Evolutionary conservation across 306 rosid species (phyloP).

Genomic region (Dalbergia cultrata): DNA sequence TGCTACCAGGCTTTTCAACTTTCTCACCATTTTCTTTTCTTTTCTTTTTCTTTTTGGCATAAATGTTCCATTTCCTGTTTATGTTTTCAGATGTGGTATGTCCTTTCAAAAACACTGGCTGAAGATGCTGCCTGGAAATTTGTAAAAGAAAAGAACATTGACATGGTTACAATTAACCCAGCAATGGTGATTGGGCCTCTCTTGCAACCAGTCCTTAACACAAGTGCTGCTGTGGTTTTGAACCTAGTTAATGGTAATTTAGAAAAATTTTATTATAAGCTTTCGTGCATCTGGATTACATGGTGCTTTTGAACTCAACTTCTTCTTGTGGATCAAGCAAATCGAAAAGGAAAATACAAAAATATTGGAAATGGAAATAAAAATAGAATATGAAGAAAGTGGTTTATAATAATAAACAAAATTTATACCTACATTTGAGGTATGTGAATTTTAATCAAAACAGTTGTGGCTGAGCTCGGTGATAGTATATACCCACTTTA

Average conservation of each 20-base stretch:
- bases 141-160: slow-evolving; percentile 71
- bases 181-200: slow-evolving; percentile 86
- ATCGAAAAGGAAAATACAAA: slow-evolving; percentile 9
- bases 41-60: slow-evolving; percentile 41
- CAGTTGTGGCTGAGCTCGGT: slow-evolving; percentile 7
- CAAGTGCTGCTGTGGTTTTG: slow-evolving; percentile 65
- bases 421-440: not conserved
- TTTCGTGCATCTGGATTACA: slow-evolving; percentile 17
- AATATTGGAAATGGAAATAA: not conserved
- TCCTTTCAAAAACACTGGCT: slow-evolving; percentile 84
- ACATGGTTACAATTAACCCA: slow-evolving; percentile 79
- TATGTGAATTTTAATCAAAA: not conserved
- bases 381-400: not conserved
- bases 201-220: slow-evolving; percentile 80
- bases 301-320: not conserved
- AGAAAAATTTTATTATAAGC: slow-evolving; percentile 4
- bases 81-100: slow-evolving; percentile 73
- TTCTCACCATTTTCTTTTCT: slow-evolving; percentile 2
- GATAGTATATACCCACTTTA: not conserved
- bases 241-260: slow-evolving; percentile 66
- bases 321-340: slow-evolving; percentile 3
- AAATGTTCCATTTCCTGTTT: not conserved
- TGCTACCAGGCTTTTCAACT: slow-evolving; percentile 13
- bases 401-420: not conserved
- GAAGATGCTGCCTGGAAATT: slow-evolving; percentile 91